These are phyloP conservation scores for Domatiomyces catenatus DNA, from an alignment of 2,329 filamentous ascomycete species.

Conservation along the genomic window DNA sequence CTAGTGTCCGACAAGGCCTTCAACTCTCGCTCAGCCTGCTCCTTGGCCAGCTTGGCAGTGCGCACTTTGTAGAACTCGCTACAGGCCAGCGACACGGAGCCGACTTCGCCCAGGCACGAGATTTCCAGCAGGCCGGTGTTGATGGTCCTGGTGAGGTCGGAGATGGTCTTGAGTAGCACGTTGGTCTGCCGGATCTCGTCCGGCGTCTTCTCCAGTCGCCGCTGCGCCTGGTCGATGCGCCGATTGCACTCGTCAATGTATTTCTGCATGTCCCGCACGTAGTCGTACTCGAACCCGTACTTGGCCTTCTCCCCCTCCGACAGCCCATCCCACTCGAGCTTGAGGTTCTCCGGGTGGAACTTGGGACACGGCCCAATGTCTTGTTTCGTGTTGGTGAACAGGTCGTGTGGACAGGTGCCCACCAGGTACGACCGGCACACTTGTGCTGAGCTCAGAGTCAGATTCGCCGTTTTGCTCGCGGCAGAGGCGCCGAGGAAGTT, in stretches of 20 bases:
- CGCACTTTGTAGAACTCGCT: conserved; percentile 79
- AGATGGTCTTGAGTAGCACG: conserved; percentile 69
- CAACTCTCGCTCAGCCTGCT: conserved; percentile 71
- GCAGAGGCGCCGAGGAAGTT: conserved; percentile 66
- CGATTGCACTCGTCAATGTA: conserved; percentile 96
- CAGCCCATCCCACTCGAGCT: conserved; percentile 70
- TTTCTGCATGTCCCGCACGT: conserved; percentile 86
- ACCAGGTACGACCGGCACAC: conserved; percentile 89
- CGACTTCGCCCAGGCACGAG: conserved; percentile 66
- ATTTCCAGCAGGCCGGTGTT: conserved; percentile 74
- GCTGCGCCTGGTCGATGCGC: conserved; percentile 77
- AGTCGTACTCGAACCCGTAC: conserved; percentile 90
- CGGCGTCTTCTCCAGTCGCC: conserved; percentile 86
- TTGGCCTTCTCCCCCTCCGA: conserved; percentile 55
- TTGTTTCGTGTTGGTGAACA: conserved; percentile 99
- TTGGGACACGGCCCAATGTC: conserved; percentile 82
- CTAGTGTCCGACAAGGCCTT: conserved; percentile 83
- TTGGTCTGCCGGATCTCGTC: conserved; percentile 97
- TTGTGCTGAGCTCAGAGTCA: conserved; percentile 80
- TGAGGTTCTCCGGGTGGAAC: conserved; percentile 74
- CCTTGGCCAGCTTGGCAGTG: conserved; percentile 64
- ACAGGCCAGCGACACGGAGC: conserved; percentile 64
- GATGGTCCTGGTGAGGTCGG: conserved; percentile 63
- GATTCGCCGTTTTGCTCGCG: conserved; percentile 58
- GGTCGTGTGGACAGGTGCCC: conserved; percentile 91